These are phyloP conservation scores for Sanghuangporus weigelae DNA, from an alignment of 1,284 basidiomycete genomes.

Conservation along the genomic window DNA sequence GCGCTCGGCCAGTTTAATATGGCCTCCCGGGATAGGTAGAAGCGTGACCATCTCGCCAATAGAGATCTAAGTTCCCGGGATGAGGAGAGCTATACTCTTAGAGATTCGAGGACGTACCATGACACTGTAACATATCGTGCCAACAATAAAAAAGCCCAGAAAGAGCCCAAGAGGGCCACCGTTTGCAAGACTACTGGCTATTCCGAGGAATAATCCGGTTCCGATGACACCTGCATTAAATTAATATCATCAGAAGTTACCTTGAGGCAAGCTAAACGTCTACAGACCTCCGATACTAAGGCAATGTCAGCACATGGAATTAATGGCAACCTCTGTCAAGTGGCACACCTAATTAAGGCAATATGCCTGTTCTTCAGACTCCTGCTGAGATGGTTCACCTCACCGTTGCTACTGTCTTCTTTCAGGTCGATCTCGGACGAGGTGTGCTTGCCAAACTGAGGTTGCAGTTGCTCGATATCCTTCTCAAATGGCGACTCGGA, in stretches of 20 bases:
- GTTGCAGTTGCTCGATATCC: not conserved
- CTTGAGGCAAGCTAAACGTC: not conserved
- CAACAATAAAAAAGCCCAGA: conserved; percentile 57
- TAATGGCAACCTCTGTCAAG: not conserved
- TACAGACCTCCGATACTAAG: conserved; percentile 11
- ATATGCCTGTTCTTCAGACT: conserved; percentile 65
- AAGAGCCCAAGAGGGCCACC: conserved; percentile 60
- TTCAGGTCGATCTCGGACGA: not conserved
- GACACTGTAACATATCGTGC: conserved; percentile 57
- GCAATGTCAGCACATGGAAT: conserved; percentile 15
- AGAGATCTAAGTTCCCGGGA: conserved; percentile 31
- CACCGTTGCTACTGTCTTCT: conserved; percentile 12
- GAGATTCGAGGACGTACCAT: conserved; percentile 34
- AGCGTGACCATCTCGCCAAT: conserved; percentile 62
- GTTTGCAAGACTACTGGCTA: conserved; percentile 44
- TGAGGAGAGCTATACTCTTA: not conserved
- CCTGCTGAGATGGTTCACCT: conserved; percentile 36
- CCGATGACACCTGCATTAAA: conserved; percentile 64
- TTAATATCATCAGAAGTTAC: not conserved
- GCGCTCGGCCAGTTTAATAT: conserved; percentile 74
- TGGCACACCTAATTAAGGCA: conserved; percentile 58
- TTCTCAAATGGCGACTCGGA: conserved; percentile 5
- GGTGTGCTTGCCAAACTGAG: not conserved
- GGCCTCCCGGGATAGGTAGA: conserved; percentile 66
- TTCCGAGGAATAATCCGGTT: conserved; percentile 64